Evolutionary conservation across 2,329 filamentous ascomycete species (phyloP).

Genomic region (Alternaria sp.): DNA sequence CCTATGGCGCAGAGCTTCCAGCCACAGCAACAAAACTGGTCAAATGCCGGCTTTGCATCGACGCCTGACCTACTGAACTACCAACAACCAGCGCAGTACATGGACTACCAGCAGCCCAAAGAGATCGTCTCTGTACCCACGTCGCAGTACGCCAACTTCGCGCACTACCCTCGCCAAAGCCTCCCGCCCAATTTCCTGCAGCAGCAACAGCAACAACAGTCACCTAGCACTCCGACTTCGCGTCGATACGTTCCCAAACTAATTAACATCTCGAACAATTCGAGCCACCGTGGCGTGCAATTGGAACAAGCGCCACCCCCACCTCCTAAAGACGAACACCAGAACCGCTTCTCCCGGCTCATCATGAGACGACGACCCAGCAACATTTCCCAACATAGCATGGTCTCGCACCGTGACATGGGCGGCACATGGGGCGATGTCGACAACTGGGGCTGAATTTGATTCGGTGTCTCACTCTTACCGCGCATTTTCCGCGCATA

Average conservation of each 20-base stretch:
- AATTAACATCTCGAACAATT: constrained; percentile 43
- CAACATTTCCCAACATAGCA: constrained; percentile 49
- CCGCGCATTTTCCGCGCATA: neutral
- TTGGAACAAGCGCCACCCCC: constrained; percentile 46
- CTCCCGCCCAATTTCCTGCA: constrained; percentile 46
- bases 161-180: constrained; percentile 46
- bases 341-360: constrained; percentile 46
- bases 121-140: constrained; percentile 45
- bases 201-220: constrained; percentile 19
- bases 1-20: constrained; percentile 44
- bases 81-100: constrained; percentile 41
- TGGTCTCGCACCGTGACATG: constrained; percentile 43
- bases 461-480: neutral
- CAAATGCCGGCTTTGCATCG: constrained; percentile 47
- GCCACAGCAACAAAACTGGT: constrained; percentile 40
- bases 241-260: constrained; percentile 47
- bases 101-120: constrained; percentile 42
- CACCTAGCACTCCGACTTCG: constrained; percentile 26
- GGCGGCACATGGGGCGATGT: constrained; percentile 46
- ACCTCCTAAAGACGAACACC: constrained; percentile 46
- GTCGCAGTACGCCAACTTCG: constrained; percentile 46
- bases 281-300: constrained; percentile 35
- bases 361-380: constrained; percentile 47
- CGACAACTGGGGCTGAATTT: constrained; percentile 44
- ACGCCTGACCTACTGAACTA: constrained; percentile 46